Percentiles rank a stretch among this genome's conserved stretches.
phyloP scores from a whole-genome alignment of 208 protist genomes.

The Crithidia mellificae region DNA sequence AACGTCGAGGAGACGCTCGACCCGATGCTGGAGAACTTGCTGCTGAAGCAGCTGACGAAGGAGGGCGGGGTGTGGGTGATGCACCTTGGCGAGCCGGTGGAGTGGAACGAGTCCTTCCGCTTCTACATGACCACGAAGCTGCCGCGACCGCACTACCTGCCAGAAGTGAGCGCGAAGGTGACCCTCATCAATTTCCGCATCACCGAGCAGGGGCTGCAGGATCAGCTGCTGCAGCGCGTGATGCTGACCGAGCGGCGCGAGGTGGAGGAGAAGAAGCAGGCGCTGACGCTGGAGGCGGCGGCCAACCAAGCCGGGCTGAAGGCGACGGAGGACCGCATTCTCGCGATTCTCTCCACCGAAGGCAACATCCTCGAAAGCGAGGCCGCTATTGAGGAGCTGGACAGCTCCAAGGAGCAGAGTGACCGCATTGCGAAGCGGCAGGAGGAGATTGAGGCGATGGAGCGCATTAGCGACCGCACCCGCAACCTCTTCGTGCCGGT shows the following conservation, averaged over 20 bases:
- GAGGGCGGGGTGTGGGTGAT: conserved; percentile 90
- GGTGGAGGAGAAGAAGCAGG: conserved; percentile 96
- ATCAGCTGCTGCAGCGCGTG: conserved; percentile 95
- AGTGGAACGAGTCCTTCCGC: conserved; percentile 95
- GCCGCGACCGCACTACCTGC: conserved; percentile 96
- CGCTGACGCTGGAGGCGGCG: conserved; percentile 91
- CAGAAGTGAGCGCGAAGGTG: conserved; percentile 97
- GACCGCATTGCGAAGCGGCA: conserved; percentile 94
- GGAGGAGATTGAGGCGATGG: conserved; percentile 95
- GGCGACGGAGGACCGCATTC: conserved; percentile 89
- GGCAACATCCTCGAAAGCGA: conserved; percentile 96
- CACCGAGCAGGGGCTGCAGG: conserved; percentile 94
- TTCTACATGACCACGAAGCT: conserved; percentile 99
- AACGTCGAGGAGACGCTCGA: conserved; percentile 96
- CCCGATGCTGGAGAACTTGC: conserved; percentile 96
- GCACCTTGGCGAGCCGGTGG: conserved; percentile 96
- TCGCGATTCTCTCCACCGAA: conserved; percentile 89
- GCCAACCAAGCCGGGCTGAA: conserved; percentile 90
- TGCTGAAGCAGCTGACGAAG: conserved; percentile 94
- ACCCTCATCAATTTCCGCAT: conserved; percentile 98
- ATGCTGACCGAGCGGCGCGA: conserved; percentile 94
- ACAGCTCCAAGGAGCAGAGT: conserved; percentile 94
- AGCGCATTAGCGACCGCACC: conserved; percentile 96
- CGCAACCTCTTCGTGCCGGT: conserved; percentile 94
- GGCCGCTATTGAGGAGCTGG: conserved; percentile 93